These are phyloP conservation scores for Zoysia pacifica DNA, from an alignment of 176 grass and related monocot species.

Conservation along the genomic window DNA sequence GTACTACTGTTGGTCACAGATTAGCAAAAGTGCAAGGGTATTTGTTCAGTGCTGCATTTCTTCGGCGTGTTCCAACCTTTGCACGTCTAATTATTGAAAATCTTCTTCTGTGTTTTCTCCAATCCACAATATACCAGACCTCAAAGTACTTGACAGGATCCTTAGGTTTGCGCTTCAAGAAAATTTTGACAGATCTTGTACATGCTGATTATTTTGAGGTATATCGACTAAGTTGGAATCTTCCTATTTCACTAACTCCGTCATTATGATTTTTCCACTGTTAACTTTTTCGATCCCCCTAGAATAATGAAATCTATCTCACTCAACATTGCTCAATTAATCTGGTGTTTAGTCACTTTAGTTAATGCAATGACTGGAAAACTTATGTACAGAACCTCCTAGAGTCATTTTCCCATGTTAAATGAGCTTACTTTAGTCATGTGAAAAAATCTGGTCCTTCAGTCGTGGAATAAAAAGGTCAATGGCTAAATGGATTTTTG, in stretches of 20 bases:
- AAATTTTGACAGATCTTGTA: slow-evolving; percentile 90
- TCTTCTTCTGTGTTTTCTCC: slow-evolving; percentile 89
- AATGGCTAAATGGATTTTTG: neutral
- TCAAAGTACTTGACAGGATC: slow-evolving; percentile 89
- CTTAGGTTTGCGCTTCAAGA: slow-evolving; percentile 88
- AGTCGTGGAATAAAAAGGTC: neutral
- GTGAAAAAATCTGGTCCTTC: neutral
- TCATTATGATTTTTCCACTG: neutral
- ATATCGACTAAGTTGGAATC: slow-evolving; percentile 23
- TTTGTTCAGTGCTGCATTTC: slow-evolving; percentile 86
- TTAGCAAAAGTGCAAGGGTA: slow-evolving; percentile 96
- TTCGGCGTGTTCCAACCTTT: slow-evolving; percentile 79
- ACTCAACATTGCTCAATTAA: neutral
- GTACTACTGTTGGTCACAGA: slow-evolving; percentile 86
- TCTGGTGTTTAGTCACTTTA: slow-evolving; percentile 1
- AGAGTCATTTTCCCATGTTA: slow-evolving; percentile 24
- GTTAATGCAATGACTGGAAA: slow-evolving; percentile 26
- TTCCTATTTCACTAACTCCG: neutral
- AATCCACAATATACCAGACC: slow-evolving; percentile 77
- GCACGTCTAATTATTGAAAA: slow-evolving; percentile 85
- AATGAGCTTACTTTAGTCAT: slow-evolving; percentile 9
- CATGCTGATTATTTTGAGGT: slow-evolving; percentile 99
- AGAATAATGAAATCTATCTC: neutral
- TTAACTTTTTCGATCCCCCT: neutral
- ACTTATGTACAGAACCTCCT: slow-evolving; percentile 7